Base-by-base conservation (phyloP, 441 rosid species). In the Populus hybrid region DNA sequence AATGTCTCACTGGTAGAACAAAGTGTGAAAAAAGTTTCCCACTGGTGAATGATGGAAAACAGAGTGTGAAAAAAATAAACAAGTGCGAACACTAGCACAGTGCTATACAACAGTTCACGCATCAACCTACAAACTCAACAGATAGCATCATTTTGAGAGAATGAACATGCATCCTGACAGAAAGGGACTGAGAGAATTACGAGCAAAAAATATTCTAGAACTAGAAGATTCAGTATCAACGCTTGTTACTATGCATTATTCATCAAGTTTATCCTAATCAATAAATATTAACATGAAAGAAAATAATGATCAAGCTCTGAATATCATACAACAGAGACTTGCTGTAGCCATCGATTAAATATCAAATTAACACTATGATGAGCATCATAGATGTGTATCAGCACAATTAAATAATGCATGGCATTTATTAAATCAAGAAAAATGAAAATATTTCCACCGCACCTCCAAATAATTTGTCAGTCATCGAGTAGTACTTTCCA, bases 351-450 rank as follows among this genome's bases (percentile, higher is more conserved):
- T 21, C 71, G 3, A 65, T n/a, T 69, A 35, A 32, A 71, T 14
- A 73, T 10, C 24, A 42, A 72, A 78, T 78, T 35, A 18, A 28
- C 14, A 64, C 26, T 30, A 63, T 36, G 69, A 73, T 34, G 38
- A 65, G 66, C 12, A 6, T 10, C 5, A 11, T 7, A 35, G 28
- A 68, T 1, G 59, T 38, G 20, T 77, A 38, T 23, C n/a, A 61
- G 14, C 53, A 35, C 32, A 9, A 8, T 6, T 20, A 32, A 75
- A 59, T 10, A 36, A 66, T 16, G 50, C 8, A 36, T 38, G 42
- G 14, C 28, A 30, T 40, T 76, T 34, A 72, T 77, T 63, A 74
- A 14, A 65, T 36, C 3, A 65, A 75, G 24, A 24, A 40, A 23
- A 35, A 78, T 46, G 10, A 7, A 68, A 23, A n/a, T 1, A 40